Base-by-base conservation (phyloP, 176 grass and related monocot genomes). In the Aegilops longissima region DNA sequence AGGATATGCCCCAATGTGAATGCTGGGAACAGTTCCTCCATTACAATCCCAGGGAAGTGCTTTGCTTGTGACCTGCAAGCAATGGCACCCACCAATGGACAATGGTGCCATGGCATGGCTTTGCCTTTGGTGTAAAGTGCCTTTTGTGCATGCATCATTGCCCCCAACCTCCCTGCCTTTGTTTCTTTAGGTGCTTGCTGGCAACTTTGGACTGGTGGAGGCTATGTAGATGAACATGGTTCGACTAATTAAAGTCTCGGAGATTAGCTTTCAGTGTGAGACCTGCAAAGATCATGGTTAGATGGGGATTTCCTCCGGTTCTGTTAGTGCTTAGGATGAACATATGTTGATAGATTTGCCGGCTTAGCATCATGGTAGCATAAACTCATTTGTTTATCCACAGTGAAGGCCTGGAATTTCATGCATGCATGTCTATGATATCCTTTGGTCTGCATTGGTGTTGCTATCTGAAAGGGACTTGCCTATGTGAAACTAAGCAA, bases 51-150 rank as follows among this genome's bases (percentile, higher is more conserved):
- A 12, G 49, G 29, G 73, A 77, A 69, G 83, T 73, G 68, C 77
- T 76, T 74, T 77, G 7, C 18, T 44, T 73, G 33, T 52, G 61
- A 44, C 59, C 30, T 76, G 83, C 78, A 67, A 84, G 83, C 78
- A 67, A 84, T 87, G 35, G 58, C 85, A 87, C 61, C 85, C 85
- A 91, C 85, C n/a, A n/a, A n/a, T n/a, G n/a, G n/a, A n/a, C 75
- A 84, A 87, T 87, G 81, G 89, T 91, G 76, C 61, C 21, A 62
- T 62, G 59, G 59, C 59, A 62, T 62, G 47, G 54, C 82, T 52
- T 78, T 52, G 61, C 39, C 80, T 90, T 83, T 76, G 77, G 77
- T 42, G 70, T 54, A 68, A 91, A 88, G 90, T 69, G 82, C 62
- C 47, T 91, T 91, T 87, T 88, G 77, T 47, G 69, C 74, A 33